Evolutionary conservation across 768 basidiomycete genomes (phyloP).

Genomic region (Kwoniella pini): DNA sequence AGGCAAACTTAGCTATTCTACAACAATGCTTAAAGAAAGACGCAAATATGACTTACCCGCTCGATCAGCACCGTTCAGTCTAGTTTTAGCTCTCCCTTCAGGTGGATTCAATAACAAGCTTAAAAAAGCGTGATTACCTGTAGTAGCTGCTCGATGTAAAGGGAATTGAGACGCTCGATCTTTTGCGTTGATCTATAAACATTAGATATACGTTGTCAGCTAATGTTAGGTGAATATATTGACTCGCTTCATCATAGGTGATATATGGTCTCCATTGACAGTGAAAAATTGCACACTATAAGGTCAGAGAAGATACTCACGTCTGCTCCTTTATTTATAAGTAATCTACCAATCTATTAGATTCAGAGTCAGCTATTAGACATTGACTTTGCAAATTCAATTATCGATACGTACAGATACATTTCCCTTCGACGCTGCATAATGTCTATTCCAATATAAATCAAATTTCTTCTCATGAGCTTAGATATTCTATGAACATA

Average conservation of each 20-base stretch:
- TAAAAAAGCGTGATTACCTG: slow-evolving; percentile 87
- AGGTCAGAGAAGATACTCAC: slow-evolving; percentile 60
- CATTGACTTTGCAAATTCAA: not conserved
- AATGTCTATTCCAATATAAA: slow-evolving; percentile 41
- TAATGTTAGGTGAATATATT: no score
- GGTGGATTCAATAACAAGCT: slow-evolving; percentile 80
- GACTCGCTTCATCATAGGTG: no score
- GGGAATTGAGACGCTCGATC: slow-evolving; percentile 92
- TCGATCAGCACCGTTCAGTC: slow-evolving; percentile 69
- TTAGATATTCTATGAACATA: no score
- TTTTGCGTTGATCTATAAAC: slow-evolving; percentile 81
- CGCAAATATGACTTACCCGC: slow-evolving; percentile 48
- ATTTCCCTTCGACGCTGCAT: slow-evolving; percentile 54
- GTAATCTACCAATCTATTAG: slow-evolving; percentile 81
- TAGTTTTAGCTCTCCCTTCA: slow-evolving; percentile 66
- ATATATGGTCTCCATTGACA: no score
- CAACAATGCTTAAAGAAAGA: no score
- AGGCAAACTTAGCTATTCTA: no score
- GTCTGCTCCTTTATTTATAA: slow-evolving; percentile 86
- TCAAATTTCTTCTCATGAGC: no score
- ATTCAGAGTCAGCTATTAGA: no score
- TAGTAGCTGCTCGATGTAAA: slow-evolving; percentile 95
- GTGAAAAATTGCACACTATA: not conserved
- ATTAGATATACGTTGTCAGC: no score
- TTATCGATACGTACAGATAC: slow-evolving; percentile 33